Evolutionary conservation across 2,329 filamentous ascomycete genomes (phyloP).

Genomic region (Nothomitra cinnamomea): DNA sequence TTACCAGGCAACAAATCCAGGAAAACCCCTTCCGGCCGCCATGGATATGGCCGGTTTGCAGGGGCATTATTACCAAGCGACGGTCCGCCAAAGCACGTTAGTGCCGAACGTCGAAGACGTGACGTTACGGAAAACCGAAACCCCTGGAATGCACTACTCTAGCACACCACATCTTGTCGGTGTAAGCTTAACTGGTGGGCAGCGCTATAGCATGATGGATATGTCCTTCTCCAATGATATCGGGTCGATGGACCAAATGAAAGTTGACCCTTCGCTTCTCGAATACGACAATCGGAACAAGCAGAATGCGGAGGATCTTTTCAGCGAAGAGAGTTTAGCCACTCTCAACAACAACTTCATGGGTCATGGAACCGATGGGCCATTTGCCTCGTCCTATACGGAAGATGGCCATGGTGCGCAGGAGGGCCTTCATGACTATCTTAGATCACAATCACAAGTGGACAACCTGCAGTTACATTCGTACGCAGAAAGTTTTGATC

Average conservation of each 20-base stretch:
- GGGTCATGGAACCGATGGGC: neutral
- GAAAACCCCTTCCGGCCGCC: constrained; percentile 28
- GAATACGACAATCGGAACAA: neutral
- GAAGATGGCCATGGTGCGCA: neutral
- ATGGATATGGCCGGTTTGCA: constrained; percentile 27
- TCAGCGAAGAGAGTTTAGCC: constrained; percentile 1
- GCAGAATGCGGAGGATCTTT: neutral
- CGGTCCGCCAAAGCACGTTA: constrained; percentile 24
- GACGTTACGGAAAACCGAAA: constrained; percentile 25
- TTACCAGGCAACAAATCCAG: constrained; percentile 35
- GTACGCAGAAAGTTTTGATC: neutral
- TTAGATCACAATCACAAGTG: neutral
- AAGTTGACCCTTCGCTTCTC: constrained; percentile 4
- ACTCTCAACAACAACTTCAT: neutral
- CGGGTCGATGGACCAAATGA: neutral
- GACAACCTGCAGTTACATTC: neutral
- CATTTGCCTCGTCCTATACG: constrained; percentile 1
- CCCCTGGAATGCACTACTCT: constrained; percentile 13
- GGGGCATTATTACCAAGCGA: constrained; percentile 35
- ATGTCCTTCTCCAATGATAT: neutral
- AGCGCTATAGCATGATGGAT: constrained; percentile 12
- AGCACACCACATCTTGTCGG: constrained; percentile 11
- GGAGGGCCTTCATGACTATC: neutral
- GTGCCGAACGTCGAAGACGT: constrained; percentile 25
- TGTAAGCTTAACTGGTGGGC: constrained; percentile 24